A percentile compares a stretch with the other conserved stretches of the same genome.
Evolutionary conservation across 352 stramenopile genomes (phyloP).

Genomic region (Blastocystis sp.): DNA sequence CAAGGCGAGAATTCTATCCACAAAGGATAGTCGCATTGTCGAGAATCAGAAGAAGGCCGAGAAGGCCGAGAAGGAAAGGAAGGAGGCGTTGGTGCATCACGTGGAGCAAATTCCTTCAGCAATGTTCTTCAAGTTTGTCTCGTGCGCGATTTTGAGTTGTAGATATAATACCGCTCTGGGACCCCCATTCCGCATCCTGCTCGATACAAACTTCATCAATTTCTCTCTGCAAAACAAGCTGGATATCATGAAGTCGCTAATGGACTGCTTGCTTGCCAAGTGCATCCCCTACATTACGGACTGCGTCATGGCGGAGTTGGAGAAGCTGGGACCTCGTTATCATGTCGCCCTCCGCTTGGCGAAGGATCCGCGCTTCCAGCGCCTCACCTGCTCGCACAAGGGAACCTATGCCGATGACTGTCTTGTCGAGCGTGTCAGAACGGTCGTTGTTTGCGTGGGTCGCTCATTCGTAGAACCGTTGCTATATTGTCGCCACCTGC

Average conservation of each 20-base stretch:
- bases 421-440: conserved; percentile 79
- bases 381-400: conserved; percentile 92
- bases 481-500: conserved; percentile 98
- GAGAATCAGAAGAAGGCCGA: conserved; percentile 77
- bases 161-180: conserved; percentile 94
- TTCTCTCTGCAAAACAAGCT: conserved; percentile 99
- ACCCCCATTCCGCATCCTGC: conserved; percentile 93
- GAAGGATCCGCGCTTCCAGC: conserved; percentile 95
- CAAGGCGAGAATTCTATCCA: conserved; percentile 95
- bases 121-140: conserved; percentile 90
- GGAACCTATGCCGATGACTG: conserved; percentile 99
- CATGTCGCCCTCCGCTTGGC: conserved; percentile 82
- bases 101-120: conserved; percentile 93
- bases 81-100: conserved; percentile 85
- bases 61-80: conserved; percentile 82
- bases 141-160: no score
- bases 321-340: conserved; percentile 98
- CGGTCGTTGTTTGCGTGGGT: background rate
- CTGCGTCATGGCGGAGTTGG: conserved; percentile 98
- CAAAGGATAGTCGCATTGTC: conserved; percentile 93
- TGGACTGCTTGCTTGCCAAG: conserved; percentile 99
- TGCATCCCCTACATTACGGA: conserved; percentile 95
- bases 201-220: conserved; percentile 99
- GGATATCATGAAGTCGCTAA: conserved; percentile 97
- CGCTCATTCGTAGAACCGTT: conserved; percentile 80